phyloP scores from a whole-genome alignment of 179 eudicot species.

The Silene noctiflora region DNA sequence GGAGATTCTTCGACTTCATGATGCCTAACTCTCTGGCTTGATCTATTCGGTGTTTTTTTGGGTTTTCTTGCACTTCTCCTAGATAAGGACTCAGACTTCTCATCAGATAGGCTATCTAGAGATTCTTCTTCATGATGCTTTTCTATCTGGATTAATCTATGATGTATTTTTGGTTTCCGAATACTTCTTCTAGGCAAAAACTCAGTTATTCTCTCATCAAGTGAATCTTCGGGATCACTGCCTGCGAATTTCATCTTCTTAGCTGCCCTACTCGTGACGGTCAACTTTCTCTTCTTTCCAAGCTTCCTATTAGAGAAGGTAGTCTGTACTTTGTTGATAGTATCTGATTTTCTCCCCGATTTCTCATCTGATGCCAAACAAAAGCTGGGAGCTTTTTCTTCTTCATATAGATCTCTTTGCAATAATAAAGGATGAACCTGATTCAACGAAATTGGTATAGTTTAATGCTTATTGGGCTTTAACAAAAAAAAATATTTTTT shows the following conservation, averaged over 20 bases:
- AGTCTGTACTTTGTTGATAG: constrained; percentile 27
- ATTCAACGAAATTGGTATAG: constrained; percentile 37
- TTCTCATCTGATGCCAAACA: constrained; percentile 39
- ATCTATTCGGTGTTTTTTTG: not conserved
- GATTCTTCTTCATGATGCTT: constrained; percentile 31
- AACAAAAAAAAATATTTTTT: not conserved
- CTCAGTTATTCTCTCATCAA: constrained; percentile 24
- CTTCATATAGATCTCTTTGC: constrained; percentile 42
- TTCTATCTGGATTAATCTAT: constrained; percentile 25
- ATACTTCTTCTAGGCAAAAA: constrained; percentile 29
- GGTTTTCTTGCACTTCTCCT: constrained; percentile 27
- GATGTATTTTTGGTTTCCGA: constrained; percentile 39
- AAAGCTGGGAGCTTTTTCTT: constrained; percentile 33
- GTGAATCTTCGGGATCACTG: constrained; percentile 36
- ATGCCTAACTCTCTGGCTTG: not conserved
- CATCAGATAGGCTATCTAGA: constrained; percentile 25
- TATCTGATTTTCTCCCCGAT: constrained; percentile 36
- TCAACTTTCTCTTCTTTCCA: constrained; percentile 55
- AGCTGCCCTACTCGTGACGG: constrained; percentile 25
- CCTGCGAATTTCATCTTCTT: constrained; percentile 39
- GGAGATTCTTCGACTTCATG: not conserved
- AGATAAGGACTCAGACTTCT: constrained; percentile 22
- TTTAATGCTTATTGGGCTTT: not conserved
- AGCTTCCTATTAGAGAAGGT: constrained; percentile 34
- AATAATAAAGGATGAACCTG: constrained; percentile 82